phyloP scores from a whole-genome alignment of 78 protist species.

The Polysphondylium violaceum region DNA sequence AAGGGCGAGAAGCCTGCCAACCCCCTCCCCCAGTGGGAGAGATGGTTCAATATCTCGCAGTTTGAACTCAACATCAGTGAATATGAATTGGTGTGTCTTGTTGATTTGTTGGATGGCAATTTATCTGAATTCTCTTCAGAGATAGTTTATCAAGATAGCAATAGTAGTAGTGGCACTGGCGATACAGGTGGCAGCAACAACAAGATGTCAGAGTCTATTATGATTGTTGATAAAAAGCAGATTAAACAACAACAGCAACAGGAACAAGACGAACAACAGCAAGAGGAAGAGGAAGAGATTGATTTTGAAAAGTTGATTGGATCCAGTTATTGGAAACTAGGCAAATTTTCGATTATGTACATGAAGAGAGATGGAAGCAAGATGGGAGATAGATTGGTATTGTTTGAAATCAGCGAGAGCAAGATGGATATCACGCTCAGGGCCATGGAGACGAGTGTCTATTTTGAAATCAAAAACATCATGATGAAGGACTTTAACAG shows the following conservation, averaged over 20 bases:
- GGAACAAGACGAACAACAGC: not conserved
- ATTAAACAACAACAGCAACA: not conserved
- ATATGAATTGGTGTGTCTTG: slow-evolving; percentile 39
- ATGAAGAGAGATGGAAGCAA: slow-evolving; percentile 55
- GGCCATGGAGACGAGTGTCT: slow-evolving; percentile 42
- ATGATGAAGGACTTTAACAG: slow-evolving; percentile 38
- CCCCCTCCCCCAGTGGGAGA: slow-evolving; percentile 31
- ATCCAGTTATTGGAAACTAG: slow-evolving; percentile 3
- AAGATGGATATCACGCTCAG: slow-evolving; percentile 21
- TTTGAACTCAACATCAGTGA: slow-evolving; percentile 41
- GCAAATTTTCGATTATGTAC: slow-evolving; percentile 59
- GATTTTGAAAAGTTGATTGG: slow-evolving; percentile 8
- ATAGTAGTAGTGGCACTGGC: too few relatives aligned
- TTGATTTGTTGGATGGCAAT: slow-evolving; percentile 64
- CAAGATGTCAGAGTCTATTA: not conserved
- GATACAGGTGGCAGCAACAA: too few relatives aligned
- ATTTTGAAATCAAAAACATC: slow-evolving; percentile 1
- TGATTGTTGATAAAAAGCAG: not conserved
- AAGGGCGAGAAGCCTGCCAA: not conserved
- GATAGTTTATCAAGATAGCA: slow-evolving; percentile 10
- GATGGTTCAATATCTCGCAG: slow-evolving; percentile 15
- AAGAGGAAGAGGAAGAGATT: not conserved
- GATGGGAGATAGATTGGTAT: slow-evolving; percentile 39
- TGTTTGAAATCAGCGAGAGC: slow-evolving; percentile 15
- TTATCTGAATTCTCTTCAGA: slow-evolving; percentile 61